Evolutionary conservation across 441 rosid genomes (phyloP).

Genomic region (Euphorbia celastroides): DNA sequence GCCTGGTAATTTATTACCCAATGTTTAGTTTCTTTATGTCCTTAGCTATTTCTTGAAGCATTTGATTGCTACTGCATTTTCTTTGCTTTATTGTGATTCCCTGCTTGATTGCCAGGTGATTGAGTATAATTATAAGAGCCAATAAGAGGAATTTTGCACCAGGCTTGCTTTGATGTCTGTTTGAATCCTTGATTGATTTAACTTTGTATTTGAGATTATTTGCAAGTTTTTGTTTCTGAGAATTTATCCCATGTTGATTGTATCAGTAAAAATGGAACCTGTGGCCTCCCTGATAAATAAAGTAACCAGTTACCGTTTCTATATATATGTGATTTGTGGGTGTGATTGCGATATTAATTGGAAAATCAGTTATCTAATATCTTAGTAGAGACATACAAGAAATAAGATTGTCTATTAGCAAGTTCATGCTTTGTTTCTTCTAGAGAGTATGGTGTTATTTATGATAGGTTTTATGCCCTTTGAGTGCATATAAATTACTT

Average conservation of each 20-base stretch:
- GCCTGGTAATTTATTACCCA: conserved; percentile 21
- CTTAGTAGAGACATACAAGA: not conserved
- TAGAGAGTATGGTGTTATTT: not conserved
- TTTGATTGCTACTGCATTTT: not conserved
- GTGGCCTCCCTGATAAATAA: not conserved
- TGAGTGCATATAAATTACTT: not conserved
- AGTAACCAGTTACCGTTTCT: not conserved
- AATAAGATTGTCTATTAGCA: not conserved
- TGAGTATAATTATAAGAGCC: no score
- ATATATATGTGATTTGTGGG: not conserved
- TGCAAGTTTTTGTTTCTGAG: not conserved
- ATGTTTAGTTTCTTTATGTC: not conserved
- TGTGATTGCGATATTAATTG: not conserved
- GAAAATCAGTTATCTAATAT: not conserved
- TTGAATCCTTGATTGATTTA: not conserved
- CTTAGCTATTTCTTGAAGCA: not conserved
- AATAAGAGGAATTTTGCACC: not conserved
- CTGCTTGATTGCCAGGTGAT: no score
- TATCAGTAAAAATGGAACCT: not conserved
- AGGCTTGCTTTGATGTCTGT: not conserved
- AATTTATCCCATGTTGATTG: not conserved
- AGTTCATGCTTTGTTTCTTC: not conserved
- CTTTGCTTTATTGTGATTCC: no score
- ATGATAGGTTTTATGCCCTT: not conserved
- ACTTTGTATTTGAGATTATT: not conserved